phyloP scores from a whole-genome alignment of 2,329 filamentous ascomycete species.

The Alternaria brassicicola region DNA sequence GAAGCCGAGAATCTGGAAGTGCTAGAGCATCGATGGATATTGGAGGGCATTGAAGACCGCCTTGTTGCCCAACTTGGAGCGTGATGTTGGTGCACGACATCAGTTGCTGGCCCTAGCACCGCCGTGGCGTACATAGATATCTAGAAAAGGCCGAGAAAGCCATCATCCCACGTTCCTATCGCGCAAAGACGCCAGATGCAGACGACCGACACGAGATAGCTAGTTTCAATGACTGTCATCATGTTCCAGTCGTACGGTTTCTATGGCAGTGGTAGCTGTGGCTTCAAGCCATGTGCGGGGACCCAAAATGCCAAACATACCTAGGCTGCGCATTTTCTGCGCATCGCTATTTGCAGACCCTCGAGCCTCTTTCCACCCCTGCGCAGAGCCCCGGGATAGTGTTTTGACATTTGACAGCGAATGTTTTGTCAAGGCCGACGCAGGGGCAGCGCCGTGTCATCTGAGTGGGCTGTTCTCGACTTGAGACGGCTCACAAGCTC shows the following conservation, averaged over 20 bases:
- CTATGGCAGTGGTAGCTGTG: constrained; percentile 29
- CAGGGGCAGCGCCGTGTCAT: constrained; percentile 28
- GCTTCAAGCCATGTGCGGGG: constrained; percentile 23
- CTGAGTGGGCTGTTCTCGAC: constrained; percentile 17
- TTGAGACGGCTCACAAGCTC: constrained; percentile 19
- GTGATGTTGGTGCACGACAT: constrained; percentile 18
- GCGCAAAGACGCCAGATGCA: constrained; percentile 25
- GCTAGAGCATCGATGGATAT: constrained; percentile 88
- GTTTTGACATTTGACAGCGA: constrained; percentile 8
- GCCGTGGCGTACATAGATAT: constrained; percentile 13
- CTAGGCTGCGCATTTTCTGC: background rate
- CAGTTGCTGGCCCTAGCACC: constrained; percentile 12
- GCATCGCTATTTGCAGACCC: constrained; percentile 8
- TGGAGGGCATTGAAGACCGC: constrained; percentile 86
- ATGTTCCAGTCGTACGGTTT: constrained; percentile 31
- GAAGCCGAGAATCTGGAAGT: constrained; percentile 97
- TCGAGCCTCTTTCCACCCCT: constrained; percentile 16
- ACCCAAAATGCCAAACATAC: constrained; percentile 10
- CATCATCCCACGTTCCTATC: constrained; percentile 31
- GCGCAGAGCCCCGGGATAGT: constrained; percentile 34
- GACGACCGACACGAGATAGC: constrained; percentile 29
- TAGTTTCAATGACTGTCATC: constrained; percentile 36
- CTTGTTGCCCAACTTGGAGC: constrained; percentile 62
- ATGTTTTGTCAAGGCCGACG: constrained; percentile 22
- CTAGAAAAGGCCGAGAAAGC: constrained; percentile 18